Percentiles rank a stretch among this genome's conserved stretches.
These are phyloP conservation scores for Chlamydomonas asymmetrica DNA, from an alignment of 139 green algal species.

Conservation along the genomic window DNA sequence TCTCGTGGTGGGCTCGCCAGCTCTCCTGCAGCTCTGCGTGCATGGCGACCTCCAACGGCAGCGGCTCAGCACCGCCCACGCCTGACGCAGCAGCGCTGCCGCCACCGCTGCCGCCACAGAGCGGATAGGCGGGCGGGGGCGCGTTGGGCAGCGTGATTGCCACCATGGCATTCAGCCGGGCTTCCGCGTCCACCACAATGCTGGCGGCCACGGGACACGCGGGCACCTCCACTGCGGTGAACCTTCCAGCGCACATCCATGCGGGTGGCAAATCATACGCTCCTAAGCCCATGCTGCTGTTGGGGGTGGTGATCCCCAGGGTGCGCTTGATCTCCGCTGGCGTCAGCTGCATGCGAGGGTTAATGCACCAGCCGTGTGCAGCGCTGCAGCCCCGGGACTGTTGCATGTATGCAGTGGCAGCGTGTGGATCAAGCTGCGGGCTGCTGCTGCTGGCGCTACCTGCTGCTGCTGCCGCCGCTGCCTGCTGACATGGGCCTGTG, in stretches of 20 bases:
- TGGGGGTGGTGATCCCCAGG: not conserved
- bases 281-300: no score
- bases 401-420: slow-evolving; percentile 21
- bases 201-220: slow-evolving; percentile 17
- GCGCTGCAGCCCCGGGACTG: not conserved
- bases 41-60: slow-evolving; percentile 36
- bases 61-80: slow-evolving; percentile 1
- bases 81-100: not conserved
- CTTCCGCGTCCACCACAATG: slow-evolving; percentile 2
- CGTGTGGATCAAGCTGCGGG: slow-evolving; percentile 14
- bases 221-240: slow-evolving; percentile 8
- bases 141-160: no score
- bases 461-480: not conserved
- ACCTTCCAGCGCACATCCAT: slow-evolving; percentile 13
- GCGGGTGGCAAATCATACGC: no score
- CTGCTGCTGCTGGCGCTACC: not conserved
- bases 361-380: not conserved
- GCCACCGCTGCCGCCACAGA: not conserved
- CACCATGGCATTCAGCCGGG: slow-evolving; percentile 9
- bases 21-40: slow-evolving; percentile 43
- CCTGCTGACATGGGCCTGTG: not conserved
- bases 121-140: not conserved
- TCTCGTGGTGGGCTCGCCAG: slow-evolving; percentile 39
- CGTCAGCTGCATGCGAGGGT: slow-evolving; percentile 24
- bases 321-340: slow-evolving; percentile 18